Evolutionary conservation across 257 asterid species (phyloP), one percentile per base, ranked within the genome.

Genomic region (Prunella vulgaris): DNA sequence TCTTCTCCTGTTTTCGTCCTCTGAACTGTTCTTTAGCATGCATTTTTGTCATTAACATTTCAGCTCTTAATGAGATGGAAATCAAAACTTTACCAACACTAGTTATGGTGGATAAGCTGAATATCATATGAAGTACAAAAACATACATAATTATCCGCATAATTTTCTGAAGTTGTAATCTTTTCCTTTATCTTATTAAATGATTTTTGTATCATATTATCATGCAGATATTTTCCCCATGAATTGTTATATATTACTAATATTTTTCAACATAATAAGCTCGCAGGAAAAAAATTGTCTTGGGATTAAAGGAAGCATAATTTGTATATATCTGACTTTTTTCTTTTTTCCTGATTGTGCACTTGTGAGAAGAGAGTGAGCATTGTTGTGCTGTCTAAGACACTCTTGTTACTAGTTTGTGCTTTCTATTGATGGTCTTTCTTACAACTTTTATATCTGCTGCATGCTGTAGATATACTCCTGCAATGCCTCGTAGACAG

Each of bases 401-500:
- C 49, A 46, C 53, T 46, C 21, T 46, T 1, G 7, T 46, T 38
- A 7, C 17, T 17, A 44, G 30, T 42, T 78, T 74, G 27, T 58
- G 13, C 15, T 71, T 77, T 48, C 22, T n/a, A 3, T n/a, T 46
- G 33, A 18, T 20, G 17, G 14, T 42, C 40, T 28, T 12, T 38
- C 7, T 30, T 15, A 27, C 24, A 27, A 40, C 52, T 75, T 59
- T 66, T 7, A 28, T 25, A 15, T 17, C 42, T 48, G 35, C 70
- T 70, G 56, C 27, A 14, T 73, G 30, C 73, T 80, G 64, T 79
- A 90, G 97, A 83, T 88, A 73, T 62, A 84, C 90, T 28, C 91
- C 93, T 53, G 77, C 89, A 35, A 82, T 82, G 85, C 68, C 93
- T 59, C 65, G 83, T 27, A 79, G 74, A 80, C 83, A 78, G 72